phyloP scores from a whole-genome alignment of 192 early-diverging fungal genomes.

The Haplosporangium gracile region DNA sequence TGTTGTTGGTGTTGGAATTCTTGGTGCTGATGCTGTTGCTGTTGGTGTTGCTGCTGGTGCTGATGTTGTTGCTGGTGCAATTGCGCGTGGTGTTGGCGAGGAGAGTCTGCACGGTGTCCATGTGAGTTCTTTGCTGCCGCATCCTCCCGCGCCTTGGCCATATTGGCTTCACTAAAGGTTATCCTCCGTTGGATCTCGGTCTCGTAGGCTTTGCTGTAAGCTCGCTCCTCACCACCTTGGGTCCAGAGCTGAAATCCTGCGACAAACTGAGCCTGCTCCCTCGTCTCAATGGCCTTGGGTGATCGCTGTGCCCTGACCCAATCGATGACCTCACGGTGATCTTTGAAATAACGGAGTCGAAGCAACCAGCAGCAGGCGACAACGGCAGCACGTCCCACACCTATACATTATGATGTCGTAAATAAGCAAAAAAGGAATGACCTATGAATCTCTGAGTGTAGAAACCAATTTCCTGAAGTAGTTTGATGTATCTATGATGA shows the following conservation, averaged over 20 bases:
- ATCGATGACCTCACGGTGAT: conserved; percentile 67
- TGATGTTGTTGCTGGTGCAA: background rate
- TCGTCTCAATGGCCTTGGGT: conserved; percentile 81
- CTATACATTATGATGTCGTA: conserved; percentile 37
- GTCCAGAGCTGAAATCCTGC: conserved; percentile 41
- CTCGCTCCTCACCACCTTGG: conserved; percentile 10
- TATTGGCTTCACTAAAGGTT: conserved; percentile 31
- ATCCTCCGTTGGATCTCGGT: conserved; percentile 39
- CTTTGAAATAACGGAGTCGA: conserved; percentile 62
- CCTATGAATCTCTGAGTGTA: background rate
- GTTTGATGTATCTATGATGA: background rate
- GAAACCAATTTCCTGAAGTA: background rate
- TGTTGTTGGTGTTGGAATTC: background rate
- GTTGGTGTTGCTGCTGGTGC: background rate
- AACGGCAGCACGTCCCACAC: conserved; percentile 82
- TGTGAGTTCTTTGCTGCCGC: conserved; percentile 14
- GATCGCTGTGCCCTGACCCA: conserved; percentile 70
- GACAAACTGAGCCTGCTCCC: conserved; percentile 65
- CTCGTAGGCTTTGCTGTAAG: conserved; percentile 17
- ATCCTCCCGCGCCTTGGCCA: conserved; percentile 33
- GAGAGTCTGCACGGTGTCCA: conserved; percentile 21
- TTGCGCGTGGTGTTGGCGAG: background rate
- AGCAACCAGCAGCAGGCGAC: conserved; percentile 83
- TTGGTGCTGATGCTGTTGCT: background rate
- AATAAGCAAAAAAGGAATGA: background rate